Conservation (phyloP, 2,329 filamentous ascomycete species). For the Didymosphaeria variabile region DNA sequence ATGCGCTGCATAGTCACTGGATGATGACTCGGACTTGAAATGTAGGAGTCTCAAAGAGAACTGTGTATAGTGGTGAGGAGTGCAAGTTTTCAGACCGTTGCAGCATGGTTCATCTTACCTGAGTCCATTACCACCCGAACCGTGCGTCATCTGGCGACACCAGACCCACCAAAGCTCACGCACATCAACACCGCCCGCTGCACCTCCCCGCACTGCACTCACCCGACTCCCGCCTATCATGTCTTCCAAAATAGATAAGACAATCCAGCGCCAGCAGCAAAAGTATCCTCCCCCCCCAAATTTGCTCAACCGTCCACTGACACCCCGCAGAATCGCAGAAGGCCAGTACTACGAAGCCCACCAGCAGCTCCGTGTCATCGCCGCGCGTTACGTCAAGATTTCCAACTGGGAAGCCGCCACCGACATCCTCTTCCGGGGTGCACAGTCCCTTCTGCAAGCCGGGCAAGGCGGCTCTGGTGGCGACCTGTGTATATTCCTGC, state of each 20-base stretch:
- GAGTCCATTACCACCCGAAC: conserved; percentile 1
- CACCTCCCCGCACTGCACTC: neutral
- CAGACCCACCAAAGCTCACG: neutral
- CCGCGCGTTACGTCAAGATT: conserved; percentile 90
- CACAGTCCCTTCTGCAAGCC: conserved; percentile 84
- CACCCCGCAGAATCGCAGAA: conserved; percentile 74
- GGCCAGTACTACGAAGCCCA: conserved; percentile 98
- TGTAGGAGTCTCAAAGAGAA: neutral
- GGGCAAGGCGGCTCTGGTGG: conserved; percentile 94
- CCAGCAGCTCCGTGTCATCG: conserved; percentile 96
- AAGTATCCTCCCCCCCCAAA: conserved; percentile 61
- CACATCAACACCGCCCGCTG: conserved; percentile 2
- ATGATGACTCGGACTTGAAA: neutral
- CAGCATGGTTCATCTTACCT: too few relatives aligned
- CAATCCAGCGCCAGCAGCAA: conserved; percentile 78
- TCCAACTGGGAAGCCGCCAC: conserved; percentile 85
- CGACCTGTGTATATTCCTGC: conserved; percentile 84
- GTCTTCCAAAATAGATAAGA: conserved; percentile 71
- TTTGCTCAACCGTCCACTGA: conserved; percentile 22
- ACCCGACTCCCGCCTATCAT: conserved; percentile 18
- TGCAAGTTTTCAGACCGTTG: neutral
- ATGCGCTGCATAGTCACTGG: neutral
- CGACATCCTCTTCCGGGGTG: conserved; percentile 85
- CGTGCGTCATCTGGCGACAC: conserved; percentile 9
- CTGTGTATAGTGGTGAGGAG: neutral